These are phyloP conservation scores for Setomelanomma holmii DNA, from an alignment of 2,329 filamentous ascomycete species.

Conservation along the genomic window DNA sequence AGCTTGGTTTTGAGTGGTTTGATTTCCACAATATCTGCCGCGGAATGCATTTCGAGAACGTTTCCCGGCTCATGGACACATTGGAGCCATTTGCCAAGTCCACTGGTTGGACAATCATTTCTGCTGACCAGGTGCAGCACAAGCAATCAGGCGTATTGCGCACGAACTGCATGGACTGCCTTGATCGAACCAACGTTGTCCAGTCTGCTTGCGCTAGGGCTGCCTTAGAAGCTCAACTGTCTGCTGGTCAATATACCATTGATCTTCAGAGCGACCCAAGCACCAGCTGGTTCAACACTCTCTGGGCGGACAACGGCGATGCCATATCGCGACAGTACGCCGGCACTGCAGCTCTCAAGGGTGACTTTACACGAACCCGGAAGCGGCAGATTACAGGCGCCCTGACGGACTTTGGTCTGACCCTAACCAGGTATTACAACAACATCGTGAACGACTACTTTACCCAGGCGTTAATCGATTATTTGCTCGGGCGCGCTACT, in stretches of 20 bases:
- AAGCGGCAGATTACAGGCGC: constrained; percentile 92
- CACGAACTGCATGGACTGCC: constrained; percentile 98
- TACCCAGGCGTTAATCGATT: constrained; percentile 93
- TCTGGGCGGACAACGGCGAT: constrained; percentile 98
- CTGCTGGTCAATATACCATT: constrained; percentile 76
- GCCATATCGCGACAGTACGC: constrained; percentile 95
- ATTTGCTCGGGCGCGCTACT: constrained; percentile 86
- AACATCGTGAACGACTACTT: constrained; percentile 99
- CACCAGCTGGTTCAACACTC: constrained; percentile 91
- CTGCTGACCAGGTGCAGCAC: constrained; percentile 51
- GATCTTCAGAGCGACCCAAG: constrained; percentile 76
- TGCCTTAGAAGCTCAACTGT: constrained; percentile 81
- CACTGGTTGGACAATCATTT: constrained; percentile 73
- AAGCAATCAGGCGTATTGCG: constrained; percentile 79
- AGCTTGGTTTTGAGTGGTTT: constrained; percentile 88
- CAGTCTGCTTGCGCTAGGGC: constrained; percentile 89
- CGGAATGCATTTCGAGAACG: constrained; percentile 98
- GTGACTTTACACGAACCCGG: constrained; percentile 90
- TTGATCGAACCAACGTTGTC: constrained; percentile 94
- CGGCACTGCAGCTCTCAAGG: constrained; percentile 93
- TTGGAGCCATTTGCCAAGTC: constrained; percentile 72
- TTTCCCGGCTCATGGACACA: constrained; percentile 76
- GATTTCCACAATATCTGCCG: constrained; percentile 93
- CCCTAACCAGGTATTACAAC: constrained; percentile 77
- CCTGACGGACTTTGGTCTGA: constrained; percentile 88